Evolutionary conservation across 2,329 filamentous ascomycete genomes (phyloP).

Genomic region (Pezicula radicicola): DNA sequence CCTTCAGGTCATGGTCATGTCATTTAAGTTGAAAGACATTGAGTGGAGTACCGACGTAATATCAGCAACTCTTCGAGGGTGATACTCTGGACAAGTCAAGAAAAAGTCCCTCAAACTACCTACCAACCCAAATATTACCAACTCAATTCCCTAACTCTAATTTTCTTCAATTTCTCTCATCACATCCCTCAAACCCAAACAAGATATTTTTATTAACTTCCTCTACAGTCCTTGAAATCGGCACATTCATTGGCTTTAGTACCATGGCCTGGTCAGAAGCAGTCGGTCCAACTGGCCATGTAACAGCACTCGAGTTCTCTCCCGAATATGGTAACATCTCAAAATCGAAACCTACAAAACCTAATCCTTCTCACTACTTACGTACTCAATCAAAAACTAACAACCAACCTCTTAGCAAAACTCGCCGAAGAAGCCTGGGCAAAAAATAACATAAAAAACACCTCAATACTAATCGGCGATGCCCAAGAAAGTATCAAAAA

Average conservation of each 20-base stretch:
- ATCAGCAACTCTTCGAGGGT: too few relatives aligned
- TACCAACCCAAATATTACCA: too few relatives aligned
- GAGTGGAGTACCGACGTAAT: too few relatives aligned
- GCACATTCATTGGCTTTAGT: conserved; percentile 25
- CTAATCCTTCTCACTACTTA: background rate
- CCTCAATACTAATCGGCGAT: conserved; percentile 44
- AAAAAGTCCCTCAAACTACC: too few relatives aligned
- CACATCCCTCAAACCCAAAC: too few relatives aligned
- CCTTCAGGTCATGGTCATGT: too few relatives aligned
- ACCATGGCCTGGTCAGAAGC: conserved; percentile 21
- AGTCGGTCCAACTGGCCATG: conserved; percentile 21
- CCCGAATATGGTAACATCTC: conserved; percentile 33
- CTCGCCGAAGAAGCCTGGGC: conserved; percentile 36
- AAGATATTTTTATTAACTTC: background rate
- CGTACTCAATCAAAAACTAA: background rate
- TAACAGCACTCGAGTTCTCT: conserved; percentile 41
- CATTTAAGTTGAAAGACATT: too few relatives aligned
- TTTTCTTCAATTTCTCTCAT: too few relatives aligned
- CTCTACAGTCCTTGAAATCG: conserved; percentile 24
- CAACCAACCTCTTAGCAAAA: conserved; percentile 16
- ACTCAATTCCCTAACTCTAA: too few relatives aligned
- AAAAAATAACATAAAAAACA: conserved; percentile 38
- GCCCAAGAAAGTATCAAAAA: conserved; percentile 32
- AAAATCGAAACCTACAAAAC: background rate
- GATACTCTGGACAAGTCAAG: too few relatives aligned